Evolutionary conservation across 805 yeast genomes (phyloP), one percentile per base, ranked within the genome.

Genomic region (Yamadazyma nakazawae): DNA sequence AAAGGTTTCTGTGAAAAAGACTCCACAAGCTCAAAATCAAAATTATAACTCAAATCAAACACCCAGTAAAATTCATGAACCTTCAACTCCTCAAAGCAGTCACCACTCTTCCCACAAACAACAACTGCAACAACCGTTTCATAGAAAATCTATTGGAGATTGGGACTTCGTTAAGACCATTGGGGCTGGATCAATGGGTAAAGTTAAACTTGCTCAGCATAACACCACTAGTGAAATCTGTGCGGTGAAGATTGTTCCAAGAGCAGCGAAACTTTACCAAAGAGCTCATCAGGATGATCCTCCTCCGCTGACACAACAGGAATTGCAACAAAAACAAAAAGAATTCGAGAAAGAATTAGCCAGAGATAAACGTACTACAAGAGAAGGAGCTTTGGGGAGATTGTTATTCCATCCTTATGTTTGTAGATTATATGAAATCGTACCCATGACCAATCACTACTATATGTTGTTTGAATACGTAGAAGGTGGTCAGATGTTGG

Each of bases 101-200:
- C 48, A 17, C 43, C 43, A 40, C 16, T 18, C 18, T 10, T 28
- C 32, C 11, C 32, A 28, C 11, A 35, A 41, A 11, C 18, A 19
- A n/a, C 47, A 43, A 12, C 37, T 35, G 10, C 55, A 63, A 45
- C 67, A 72, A 52, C 82, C 78, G 55, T 86, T 87, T 56, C 92
- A 90, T 63, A 80, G 98, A 53, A 85, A 85, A 49, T 78, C 96
- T 4, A 85, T 92, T 45, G 99, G 98, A 12, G 97, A 94, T 54
- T 92, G 99, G 99, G 96, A 88, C 56, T 91, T 92, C 57, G 77
- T 88, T 48, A 89, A 89, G 66, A 90, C 97, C 2, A 87, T 94
- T 39, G 99, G 99, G 37, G 96, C 98, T 2, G 99, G 99, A 2
- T 89, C 97, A 0, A 94, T 94, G 99, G 99, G 99, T 49, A 95